Conservation (phyloP, 1,284 basidiomycete genomes). For the Caloboletus inedulis region DNA sequence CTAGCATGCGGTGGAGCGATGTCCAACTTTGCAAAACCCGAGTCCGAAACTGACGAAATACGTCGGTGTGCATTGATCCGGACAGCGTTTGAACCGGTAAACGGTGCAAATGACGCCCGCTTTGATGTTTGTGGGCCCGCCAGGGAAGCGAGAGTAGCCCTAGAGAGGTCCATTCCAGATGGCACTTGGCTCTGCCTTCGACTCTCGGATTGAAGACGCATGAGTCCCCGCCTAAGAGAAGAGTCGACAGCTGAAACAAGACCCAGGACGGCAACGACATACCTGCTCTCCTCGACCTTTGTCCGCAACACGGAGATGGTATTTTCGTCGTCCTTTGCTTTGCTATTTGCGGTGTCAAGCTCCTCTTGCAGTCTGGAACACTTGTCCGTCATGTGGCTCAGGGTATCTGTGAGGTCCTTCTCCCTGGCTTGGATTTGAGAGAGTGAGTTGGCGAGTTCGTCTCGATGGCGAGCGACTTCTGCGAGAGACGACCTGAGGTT, state of each 20-base stretch:
- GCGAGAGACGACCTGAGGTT: constrained; percentile 61
- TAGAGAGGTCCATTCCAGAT: constrained; percentile 52
- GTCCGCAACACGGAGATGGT: constrained; percentile 75
- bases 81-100: constrained; percentile 50
- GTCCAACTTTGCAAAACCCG: constrained; percentile 35
- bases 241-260: constrained; percentile 1
- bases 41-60: constrained; percentile 65
- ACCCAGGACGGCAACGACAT: constrained; percentile 20
- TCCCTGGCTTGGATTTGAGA: constrained; percentile 51
- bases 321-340: constrained; percentile 75
- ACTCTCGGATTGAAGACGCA: constrained; percentile 85
- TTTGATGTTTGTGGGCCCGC: constrained; percentile 52
- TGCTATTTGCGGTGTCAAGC: constrained; percentile 54
- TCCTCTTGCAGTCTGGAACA: constrained; percentile 59
- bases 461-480: constrained; percentile 63
- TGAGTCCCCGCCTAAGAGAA: constrained; percentile 67
- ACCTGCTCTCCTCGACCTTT: constrained; percentile 92
- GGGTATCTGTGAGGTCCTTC: constrained; percentile 55
- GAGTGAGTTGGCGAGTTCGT: constrained; percentile 54
- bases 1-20: constrained; percentile 31
- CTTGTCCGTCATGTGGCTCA: constrained; percentile 62
- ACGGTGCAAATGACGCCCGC: constrained; percentile 67
- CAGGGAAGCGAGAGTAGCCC: constrained; percentile 41
- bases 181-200: constrained; percentile 59
- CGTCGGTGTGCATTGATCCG: constrained; percentile 58